Conservation (phyloP, 305 asterid genomes). For the Fraxinus sp. region DNA sequence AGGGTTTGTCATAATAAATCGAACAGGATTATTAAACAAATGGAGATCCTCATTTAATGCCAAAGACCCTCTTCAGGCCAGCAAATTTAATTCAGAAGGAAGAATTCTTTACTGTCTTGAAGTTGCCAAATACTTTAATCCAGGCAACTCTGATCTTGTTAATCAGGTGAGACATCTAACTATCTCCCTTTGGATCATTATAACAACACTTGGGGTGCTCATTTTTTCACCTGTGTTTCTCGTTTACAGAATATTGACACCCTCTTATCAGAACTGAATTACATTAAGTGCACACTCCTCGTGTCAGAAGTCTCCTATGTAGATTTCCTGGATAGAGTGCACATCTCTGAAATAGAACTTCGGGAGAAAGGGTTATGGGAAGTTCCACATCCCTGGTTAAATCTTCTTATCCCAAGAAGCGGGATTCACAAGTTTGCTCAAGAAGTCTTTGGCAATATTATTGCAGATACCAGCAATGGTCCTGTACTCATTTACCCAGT, state of each 20-base stretch:
- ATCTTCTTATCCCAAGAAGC: slow-evolving; percentile 45
- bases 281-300: slow-evolving; percentile 41
- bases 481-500: slow-evolving; percentile 52
- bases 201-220: background rate
- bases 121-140: slow-evolving; percentile 46
- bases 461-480: slow-evolving; percentile 46
- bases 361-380: slow-evolving; percentile 50
- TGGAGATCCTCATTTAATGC: slow-evolving; percentile 53
- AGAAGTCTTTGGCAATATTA: slow-evolving; percentile 46
- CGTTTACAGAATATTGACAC: slow-evolving; percentile 33
- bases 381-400: slow-evolving; percentile 55
- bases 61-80: slow-evolving; percentile 40
- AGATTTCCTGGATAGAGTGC: slow-evolving; percentile 46
- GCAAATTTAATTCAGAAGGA: slow-evolving; percentile 43
- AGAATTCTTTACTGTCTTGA: slow-evolving; percentile 45
- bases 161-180: slow-evolving; percentile 30
- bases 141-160: slow-evolving; percentile 22
- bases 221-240: background rate
- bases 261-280: slow-evolving; percentile 35
- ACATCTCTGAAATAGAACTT: slow-evolving; percentile 39
- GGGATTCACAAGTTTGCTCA: slow-evolving; percentile 41
- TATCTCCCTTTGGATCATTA: background rate
- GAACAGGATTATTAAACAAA: slow-evolving; percentile 38
- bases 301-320: background rate
- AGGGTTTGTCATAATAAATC: slow-evolving; percentile 43